Conservation (phyloP, 306 rosid species). For the Trifolium subterraneum region DNA sequence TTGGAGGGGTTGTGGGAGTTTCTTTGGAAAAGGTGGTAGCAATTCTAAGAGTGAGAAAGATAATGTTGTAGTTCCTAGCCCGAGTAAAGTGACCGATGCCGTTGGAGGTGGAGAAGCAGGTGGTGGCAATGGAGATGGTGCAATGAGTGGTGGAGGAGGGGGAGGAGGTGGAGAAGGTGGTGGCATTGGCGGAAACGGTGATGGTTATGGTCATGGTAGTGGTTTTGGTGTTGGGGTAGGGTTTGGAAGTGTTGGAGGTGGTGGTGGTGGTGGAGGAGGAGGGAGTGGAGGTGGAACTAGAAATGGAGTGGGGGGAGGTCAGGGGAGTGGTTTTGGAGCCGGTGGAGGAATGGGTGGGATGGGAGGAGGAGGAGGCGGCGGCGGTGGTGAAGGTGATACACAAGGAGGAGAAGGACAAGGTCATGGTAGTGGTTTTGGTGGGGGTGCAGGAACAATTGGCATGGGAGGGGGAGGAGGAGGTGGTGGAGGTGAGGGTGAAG, state of each 20-base stretch:
- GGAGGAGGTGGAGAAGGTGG: slow-evolving; percentile 30
- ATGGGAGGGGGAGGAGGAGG: slow-evolving; percentile 53
- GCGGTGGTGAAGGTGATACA: slow-evolving; percentile 27
- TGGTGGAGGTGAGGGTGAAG: slow-evolving; percentile 38
- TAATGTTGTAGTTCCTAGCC: neutral
- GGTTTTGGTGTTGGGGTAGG: slow-evolving; percentile 44
- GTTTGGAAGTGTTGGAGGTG: slow-evolving; percentile 29
- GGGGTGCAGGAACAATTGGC: slow-evolving; percentile 41
- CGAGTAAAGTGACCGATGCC: too few relatives aligned
- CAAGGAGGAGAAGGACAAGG: slow-evolving; percentile 63
- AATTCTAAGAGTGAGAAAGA: slow-evolving; percentile 9
- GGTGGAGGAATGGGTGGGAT: slow-evolving; percentile 45
- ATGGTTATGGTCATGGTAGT: slow-evolving; percentile 43
- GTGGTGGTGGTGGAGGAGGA: slow-evolving; percentile 45
- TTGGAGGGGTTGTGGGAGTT: slow-evolving; percentile 64
- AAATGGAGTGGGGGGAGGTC: slow-evolving; percentile 56
- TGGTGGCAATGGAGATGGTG: slow-evolving; percentile 25
- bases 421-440: slow-evolving; percentile 58
- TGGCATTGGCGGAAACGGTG: slow-evolving; percentile 27
- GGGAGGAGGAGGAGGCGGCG: slow-evolving; percentile 44
- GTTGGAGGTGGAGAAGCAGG: slow-evolving; percentile 26
- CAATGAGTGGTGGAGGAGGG: slow-evolving; percentile 8
- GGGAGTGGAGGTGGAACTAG: slow-evolving; percentile 51
- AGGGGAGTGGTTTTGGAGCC: slow-evolving; percentile 53
- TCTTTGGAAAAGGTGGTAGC: slow-evolving; percentile 41